Evolutionary conservation across 345 rosid genomes (phyloP), one percentile per base, ranked within the genome.

Genomic region (Barbarea vulgaris): DNA sequence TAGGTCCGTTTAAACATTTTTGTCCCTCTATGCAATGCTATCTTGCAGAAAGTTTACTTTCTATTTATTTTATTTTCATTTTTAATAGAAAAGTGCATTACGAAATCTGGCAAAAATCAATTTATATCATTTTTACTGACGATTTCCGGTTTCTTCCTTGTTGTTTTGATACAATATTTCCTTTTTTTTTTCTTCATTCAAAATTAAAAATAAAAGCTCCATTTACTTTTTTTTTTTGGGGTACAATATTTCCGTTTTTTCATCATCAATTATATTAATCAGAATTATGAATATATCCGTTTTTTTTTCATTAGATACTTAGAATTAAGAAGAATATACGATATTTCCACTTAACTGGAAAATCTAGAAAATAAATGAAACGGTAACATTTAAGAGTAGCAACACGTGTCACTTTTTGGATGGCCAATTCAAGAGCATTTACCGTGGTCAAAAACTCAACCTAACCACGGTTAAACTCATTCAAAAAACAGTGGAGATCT

Each of bases 401-500:
- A 13, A 47, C 57, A 65, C 58, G 46, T 65, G 44, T 65, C 31
- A 9, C 7, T 8, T 7, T 30, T 3, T 31, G 19, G 39, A 48
- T 18, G 42, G 58, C 6, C 11, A 66, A 3, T 7, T 13, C 5
- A 33, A 33, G 13, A 50, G 46, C 58, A 50, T 19, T 47, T 33
- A 66, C 72, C 59, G 48, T 67, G 72, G 62, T 67, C 51, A 57
- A 57, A 59, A 53, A 51, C 50, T 9, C 62, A 34, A 54, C 39
- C 12, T 77, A 79, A 83, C 87, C 82, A 67, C 65, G 54, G 86
- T 83, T 9, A 55, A 66, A 68, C 17, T 39, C 1, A 7, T 46
- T 47, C n/a, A 30, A 7, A 77, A 80, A 19, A 7, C 34, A 53
- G 7, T 15, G 12, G 10, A 1, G 84, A 83, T 83, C 24, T 1